phyloP scores from a whole-genome alignment of 176 grass and related monocot genomes.

The Hordeum vulgare region MorexV3_pseudomolecules_assembly NC_058521.1:569838872-569839371 shows the following conservation, averaged over 20 bases:
- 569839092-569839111: background rate
- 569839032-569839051: background rate
- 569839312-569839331: background rate
- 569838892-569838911: background rate
- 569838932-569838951: background rate
- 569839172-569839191: too few relatives aligned
- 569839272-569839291: too few relatives aligned
- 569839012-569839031: background rate
- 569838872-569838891: background rate
- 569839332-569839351: background rate
- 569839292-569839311: too few relatives aligned
- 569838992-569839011: background rate
- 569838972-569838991: background rate
- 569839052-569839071: background rate
- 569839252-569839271: too few relatives aligned
- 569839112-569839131: background rate
- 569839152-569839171: background rate
- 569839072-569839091: background rate
- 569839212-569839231: too few relatives aligned
- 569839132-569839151: background rate
- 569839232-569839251: too few relatives aligned
- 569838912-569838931: background rate
- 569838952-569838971: background rate
- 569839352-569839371: background rate
- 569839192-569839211: too few relatives aligned